Conservation (phyloP, 2,329 filamentous ascomycete species). For the Shiraia sp. region DNA sequence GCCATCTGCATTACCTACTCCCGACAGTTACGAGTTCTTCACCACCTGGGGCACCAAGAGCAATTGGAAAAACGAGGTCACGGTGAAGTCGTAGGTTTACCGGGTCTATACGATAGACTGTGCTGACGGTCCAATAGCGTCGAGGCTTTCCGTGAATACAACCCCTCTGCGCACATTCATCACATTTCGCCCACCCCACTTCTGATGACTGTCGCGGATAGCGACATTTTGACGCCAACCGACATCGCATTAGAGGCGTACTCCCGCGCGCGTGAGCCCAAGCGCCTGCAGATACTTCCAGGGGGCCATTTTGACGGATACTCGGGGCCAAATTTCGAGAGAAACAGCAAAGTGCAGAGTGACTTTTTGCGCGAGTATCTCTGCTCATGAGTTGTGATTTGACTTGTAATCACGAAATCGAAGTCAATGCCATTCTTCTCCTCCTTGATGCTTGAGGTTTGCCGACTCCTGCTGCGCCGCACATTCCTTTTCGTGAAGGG, state of each 20-base stretch:
- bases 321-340: slow-evolving; percentile 1
- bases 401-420: too few species aligned
- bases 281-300: slow-evolving; percentile 2
- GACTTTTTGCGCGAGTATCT: slow-evolving; percentile 1
- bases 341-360: background rate
- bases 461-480: too few species aligned
- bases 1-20: background rate
- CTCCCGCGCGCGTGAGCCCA: slow-evolving; percentile 3
- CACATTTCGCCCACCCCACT: slow-evolving; percentile 5
- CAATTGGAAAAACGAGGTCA: background rate
- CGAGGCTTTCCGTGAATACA: background rate
- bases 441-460: too few species aligned
- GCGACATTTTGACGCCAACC: slow-evolving; percentile 1
- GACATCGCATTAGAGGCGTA: slow-evolving; percentile 2
- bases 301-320: slow-evolving; percentile 4
- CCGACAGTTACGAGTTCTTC: background rate
- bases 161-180: background rate
- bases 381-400: too few species aligned
- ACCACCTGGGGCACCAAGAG: background rate
- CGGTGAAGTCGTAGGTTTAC: background rate
- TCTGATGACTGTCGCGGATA: slow-evolving; percentile 1
- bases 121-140: background rate
- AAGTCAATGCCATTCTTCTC: too few species aligned
- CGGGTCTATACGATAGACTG: too few species aligned
- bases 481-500: too few species aligned